Conservation (phyloP, 208 protist genomes). For the Novymonas esmeraldas region DNA sequence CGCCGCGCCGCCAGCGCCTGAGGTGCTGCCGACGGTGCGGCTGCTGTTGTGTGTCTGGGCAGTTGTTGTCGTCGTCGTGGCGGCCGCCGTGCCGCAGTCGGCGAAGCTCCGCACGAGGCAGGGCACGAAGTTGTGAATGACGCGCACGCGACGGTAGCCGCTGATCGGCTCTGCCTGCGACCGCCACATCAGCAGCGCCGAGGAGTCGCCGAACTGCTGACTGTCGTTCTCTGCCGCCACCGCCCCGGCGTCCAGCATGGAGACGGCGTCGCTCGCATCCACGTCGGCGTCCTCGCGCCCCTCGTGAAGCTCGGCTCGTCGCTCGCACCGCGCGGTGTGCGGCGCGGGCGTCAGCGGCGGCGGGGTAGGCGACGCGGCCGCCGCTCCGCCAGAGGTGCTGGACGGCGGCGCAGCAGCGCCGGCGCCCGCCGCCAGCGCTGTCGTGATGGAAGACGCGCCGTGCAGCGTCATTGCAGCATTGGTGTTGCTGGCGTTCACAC, state of each 20-base stretch:
- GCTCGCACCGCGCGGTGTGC: too few relatives aligned
- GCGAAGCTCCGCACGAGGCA: constrained; percentile 14
- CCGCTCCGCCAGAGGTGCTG: neutral
- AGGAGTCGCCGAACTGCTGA: neutral
- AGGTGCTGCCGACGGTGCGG: constrained; percentile 1
- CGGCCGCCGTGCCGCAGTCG: neutral
- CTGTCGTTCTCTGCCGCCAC: neutral
- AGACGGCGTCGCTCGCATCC: neutral
- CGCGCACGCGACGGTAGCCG: constrained; percentile 12
- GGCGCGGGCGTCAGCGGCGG: too few relatives aligned
- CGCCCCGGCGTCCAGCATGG: neutral
- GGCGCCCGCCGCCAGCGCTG: neutral
- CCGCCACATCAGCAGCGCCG: neutral
- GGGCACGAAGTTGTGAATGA: constrained; percentile 19
- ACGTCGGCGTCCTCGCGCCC: neutral
- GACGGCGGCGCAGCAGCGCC: neutral
- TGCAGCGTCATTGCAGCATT: neutral
- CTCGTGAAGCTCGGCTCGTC: neutral
- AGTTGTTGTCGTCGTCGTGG: neutral
- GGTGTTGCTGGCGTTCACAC: neutral
- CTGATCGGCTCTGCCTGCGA: neutral
- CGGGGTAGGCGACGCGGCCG: too few relatives aligned
- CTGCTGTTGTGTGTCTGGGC: neutral
- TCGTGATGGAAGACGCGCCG: neutral
- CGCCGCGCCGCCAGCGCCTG: too few relatives aligned